phyloP scores from a whole-genome alignment of 2,329 filamentous ascomycete genomes.

The Plenodomus tracheiphilus region DNA sequence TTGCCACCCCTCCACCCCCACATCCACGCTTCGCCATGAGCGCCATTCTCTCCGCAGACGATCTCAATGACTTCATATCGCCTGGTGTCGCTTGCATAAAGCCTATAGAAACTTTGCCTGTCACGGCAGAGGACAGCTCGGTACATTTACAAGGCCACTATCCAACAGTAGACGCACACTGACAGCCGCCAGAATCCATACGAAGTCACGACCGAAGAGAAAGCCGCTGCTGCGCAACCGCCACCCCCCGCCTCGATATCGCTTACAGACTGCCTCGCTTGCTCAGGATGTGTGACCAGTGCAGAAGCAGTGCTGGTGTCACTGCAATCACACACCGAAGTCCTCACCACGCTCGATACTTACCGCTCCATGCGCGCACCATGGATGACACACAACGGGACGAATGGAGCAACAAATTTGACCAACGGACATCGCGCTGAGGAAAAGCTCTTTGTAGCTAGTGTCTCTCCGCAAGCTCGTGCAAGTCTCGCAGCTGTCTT shows the following conservation, averaged over 20 bases:
- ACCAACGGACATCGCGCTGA: constrained; percentile 41
- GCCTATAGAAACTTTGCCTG: constrained; percentile 86
- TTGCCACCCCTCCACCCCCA: constrained; percentile 15
- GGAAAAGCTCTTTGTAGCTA: constrained; percentile 85
- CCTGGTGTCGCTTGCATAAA: constrained; percentile 98
- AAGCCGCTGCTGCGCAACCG: constrained; percentile 59
- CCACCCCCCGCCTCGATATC: constrained; percentile 86
- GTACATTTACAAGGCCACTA: constrained; percentile 38
- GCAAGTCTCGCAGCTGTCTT: constrained; percentile 88
- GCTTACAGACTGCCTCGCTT: constrained; percentile 94
- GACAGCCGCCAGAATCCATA: constrained; percentile 58
- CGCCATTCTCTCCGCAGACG: constrained; percentile 93
- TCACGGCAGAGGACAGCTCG: constrained; percentile 51
- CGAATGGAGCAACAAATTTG: constrained; percentile 13
- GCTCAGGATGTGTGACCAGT: constrained; percentile 95
- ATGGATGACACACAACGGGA: constrained; percentile 35
- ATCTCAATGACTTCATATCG: constrained; percentile 98
- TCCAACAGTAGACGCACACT: constrained; percentile 30
- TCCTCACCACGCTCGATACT: constrained; percentile 78
- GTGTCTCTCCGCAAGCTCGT: constrained; percentile 86
- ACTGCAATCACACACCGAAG: constrained; percentile 90
- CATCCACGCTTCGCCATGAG: constrained; percentile 66
- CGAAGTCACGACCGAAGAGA: constrained; percentile 93
- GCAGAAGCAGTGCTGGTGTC: constrained; percentile 97
- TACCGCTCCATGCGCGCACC: constrained; percentile 49